phyloP scores from a whole-genome alignment of 1,139 yeast genomes.

The Pichia sp. region DNA sequence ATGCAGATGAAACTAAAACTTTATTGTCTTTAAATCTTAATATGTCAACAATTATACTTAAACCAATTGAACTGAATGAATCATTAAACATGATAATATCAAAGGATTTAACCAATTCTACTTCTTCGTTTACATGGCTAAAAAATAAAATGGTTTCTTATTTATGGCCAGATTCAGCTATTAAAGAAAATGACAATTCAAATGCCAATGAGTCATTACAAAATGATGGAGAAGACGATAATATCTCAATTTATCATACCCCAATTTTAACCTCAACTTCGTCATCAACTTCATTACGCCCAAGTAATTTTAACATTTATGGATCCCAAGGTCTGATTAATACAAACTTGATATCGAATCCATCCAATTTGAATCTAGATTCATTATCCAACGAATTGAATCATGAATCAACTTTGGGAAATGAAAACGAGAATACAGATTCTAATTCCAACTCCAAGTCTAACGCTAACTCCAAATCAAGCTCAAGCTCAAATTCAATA shows the following conservation, averaged over 20 bases:
- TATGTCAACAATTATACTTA: constrained; percentile 28
- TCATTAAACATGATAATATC: not conserved
- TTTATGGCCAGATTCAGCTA: constrained; percentile 12
- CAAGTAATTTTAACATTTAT: constrained; percentile 16
- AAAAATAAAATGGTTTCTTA: constrained; percentile 13
- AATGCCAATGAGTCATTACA: not conserved
- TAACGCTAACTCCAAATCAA: not conserved
- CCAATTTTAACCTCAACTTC: constrained; percentile 19
- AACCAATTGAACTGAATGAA: constrained; percentile 26
- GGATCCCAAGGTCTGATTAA: constrained; percentile 14
- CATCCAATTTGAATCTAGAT: constrained; percentile 11
- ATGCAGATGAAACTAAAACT: constrained; percentile 26
- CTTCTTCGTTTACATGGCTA: constrained; percentile 15
- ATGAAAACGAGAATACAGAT: not conserved
- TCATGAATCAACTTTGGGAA: not conserved
- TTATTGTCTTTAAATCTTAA: constrained; percentile 25
- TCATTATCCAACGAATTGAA: not conserved
- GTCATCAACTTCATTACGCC: constrained; percentile 10
- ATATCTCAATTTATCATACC: constrained; percentile 22
- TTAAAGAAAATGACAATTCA: not conserved
- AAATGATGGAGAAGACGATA: constrained; percentile 18
- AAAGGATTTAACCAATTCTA: constrained; percentile 1
- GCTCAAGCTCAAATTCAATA: not conserved
- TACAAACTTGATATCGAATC: constrained; percentile 1
- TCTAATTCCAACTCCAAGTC: not conserved